A percentile compares a stretch with the other conserved stretches of the same genome.
These are phyloP conservation scores for Pestalotiopsis sp. DNA, from an alignment of 2,329 filamentous ascomycete genomes.

Conservation along the genomic window DNA sequence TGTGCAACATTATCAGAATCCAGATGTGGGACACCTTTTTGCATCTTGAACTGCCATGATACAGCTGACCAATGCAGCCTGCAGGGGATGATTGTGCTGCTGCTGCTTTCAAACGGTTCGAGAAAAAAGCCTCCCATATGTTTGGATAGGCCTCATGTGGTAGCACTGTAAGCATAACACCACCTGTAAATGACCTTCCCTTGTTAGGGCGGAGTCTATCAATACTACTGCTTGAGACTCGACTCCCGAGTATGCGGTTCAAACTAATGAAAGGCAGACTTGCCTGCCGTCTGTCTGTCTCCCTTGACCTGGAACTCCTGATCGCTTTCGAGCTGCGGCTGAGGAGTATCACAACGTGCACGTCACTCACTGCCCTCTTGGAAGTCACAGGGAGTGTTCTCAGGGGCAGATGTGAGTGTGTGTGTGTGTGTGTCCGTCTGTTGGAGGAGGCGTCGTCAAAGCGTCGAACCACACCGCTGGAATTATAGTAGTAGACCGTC, in stretches of 20 bases:
- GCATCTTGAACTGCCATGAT: background rate
- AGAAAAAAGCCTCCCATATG: background rate
- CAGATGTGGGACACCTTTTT: background rate
- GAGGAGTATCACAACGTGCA: background rate
- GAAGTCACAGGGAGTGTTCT: background rate
- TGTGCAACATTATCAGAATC: background rate
- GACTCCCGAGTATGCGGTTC: too few species aligned
- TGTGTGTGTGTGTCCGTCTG: background rate
- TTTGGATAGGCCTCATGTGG: background rate
- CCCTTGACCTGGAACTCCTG: background rate
- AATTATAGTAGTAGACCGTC: background rate
- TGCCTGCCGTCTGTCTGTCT: background rate
- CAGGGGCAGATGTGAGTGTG: background rate
- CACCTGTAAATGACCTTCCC: too few species aligned
- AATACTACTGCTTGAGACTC: too few species aligned
- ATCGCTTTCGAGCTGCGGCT: background rate
- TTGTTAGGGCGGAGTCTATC: too few species aligned
- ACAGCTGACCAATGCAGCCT: background rate
- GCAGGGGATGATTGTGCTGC: background rate
- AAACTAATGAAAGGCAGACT: too few species aligned
- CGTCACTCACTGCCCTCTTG: background rate
- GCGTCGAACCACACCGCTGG: slow-evolving; percentile 9
- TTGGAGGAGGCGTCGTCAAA: slow-evolving; percentile 3
- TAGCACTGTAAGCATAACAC: background rate
- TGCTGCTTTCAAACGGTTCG: too few species aligned